Base-by-base conservation (phyloP, 345 rosid genomes). In the Erodium maritimum region DNA sequence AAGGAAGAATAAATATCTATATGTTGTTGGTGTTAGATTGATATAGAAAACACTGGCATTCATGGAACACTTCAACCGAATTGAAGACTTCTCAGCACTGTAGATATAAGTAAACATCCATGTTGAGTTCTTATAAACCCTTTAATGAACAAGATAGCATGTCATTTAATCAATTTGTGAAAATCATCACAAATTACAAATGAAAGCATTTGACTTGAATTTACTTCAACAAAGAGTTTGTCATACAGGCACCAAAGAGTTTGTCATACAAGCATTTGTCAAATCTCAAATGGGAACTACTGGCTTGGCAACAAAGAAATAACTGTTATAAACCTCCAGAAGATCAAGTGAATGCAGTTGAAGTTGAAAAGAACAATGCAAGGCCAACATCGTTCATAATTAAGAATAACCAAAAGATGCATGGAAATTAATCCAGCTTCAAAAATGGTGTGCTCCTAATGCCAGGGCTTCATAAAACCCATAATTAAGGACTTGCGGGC, bases 41-140 rank as follows among this genome's bases (percentile, higher is more conserved):
- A 42, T 3, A 42, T 9, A 42, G 48, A 42, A 11, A 42, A 42
- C 17, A 42, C 12, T 12, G 14, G 12, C 14, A 16, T 7, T 12
- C 48, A 42, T 42, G 48, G 12, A 42, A 42, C 21, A 63, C 29
- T 51, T 29, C 57, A 48, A 55, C 4, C 21, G 33, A 56, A 50
- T 1, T 19, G 14, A 0, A 45, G 53, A 42, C 21, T 45, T 2
- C 37, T 19, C 21, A 0, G 17, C 17, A 42, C 48, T 42, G 14
- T 10, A 42, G 2, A 42, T 16, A 42, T 7, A 10, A 42, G 48
- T 14, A 42, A 14, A 12, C 6, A 42, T 42, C 14, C 48, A 42
- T 42, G 14, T n/a, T 11, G 16, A 42, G 14, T 13, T 42, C 48
- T 42, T 42, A 42, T 12, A 42, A 42, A 16, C 16, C 16, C 48